These are phyloP conservation scores for Chloranthus sessilifolius DNA, from an alignment of 164 flowering plant species.

Conservation along the genomic window DNA sequence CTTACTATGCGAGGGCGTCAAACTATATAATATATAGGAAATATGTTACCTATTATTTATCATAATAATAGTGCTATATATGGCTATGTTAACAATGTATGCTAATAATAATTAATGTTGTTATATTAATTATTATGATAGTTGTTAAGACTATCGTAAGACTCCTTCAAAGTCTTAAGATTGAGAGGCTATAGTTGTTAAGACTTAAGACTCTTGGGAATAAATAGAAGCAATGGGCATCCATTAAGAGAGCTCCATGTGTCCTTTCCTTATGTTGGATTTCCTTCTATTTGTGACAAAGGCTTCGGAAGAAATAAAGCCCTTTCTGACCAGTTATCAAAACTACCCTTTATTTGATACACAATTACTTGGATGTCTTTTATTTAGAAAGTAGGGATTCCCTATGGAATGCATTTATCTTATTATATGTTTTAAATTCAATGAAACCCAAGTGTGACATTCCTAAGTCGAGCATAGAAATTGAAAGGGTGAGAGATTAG, in stretches of 20 bases:
- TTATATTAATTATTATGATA: background rate
- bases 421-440: background rate
- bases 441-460: background rate
- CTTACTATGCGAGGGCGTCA: no score
- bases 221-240: slow-evolving; percentile 13
- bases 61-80: no score
- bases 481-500: no score
- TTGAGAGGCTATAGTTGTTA: slow-evolving; percentile 24
- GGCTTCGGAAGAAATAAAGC: slow-evolving; percentile 12
- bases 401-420: background rate
- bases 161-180: background rate
- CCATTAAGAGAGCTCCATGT: slow-evolving; percentile 35
- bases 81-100: no score
- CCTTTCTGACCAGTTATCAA: background rate
- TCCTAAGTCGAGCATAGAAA: no score
- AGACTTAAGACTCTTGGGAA: no score
- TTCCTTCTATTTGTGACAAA: slow-evolving; percentile 22
- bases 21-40: background rate
- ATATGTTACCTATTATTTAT: background rate
- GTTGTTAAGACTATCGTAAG: background rate
- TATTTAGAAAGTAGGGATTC: no score
- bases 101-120: background rate
- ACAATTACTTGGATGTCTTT: no score
- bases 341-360: background rate
- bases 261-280: slow-evolving; percentile 20